Percentiles rank a stretch among this genome's conserved stretches.
These are phyloP conservation scores for Gnomoniopsis sp. DNA, from an alignment of 2,329 filamentous ascomycete genomes.

Conservation along the genomic window DNA sequence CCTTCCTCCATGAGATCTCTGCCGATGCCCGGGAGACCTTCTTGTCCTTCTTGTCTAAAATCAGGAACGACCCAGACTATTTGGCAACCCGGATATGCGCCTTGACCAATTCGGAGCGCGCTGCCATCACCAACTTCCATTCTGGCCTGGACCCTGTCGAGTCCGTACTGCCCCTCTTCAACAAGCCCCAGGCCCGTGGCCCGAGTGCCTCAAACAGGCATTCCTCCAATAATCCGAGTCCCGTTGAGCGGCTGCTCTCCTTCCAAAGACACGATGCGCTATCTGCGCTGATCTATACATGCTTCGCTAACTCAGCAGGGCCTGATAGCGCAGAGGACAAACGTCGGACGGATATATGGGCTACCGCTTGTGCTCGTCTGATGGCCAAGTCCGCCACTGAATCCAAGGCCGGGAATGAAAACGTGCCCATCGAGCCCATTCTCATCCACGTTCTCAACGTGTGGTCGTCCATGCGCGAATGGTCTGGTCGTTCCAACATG, in stretches of 20 bases:
- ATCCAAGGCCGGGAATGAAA: constrained; percentile 60
- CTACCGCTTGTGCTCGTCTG: constrained; percentile 78
- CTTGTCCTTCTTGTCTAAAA: constrained; percentile 73
- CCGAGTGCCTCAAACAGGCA: constrained; percentile 25
- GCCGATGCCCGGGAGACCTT: constrained; percentile 71
- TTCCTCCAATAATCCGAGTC: constrained; percentile 42
- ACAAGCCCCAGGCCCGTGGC: constrained; percentile 43
- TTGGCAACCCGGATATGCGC: constrained; percentile 77
- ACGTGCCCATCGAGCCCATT: constrained; percentile 60
- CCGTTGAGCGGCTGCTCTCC: constrained; percentile 79
- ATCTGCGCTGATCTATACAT: constrained; percentile 80
- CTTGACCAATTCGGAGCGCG: constrained; percentile 72
- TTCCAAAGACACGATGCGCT: constrained; percentile 88
- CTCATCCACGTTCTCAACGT: constrained; percentile 81
- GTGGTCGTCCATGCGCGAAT: constrained; percentile 83
- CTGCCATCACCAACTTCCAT: constrained; percentile 73
- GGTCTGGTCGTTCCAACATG: constrained; percentile 85
- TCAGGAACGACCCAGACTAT: constrained; percentile 85
- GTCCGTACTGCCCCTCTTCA: constrained; percentile 73
- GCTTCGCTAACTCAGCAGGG: constrained; percentile 82
- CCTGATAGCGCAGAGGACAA: constrained; percentile 79
- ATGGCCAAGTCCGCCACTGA: constrained; percentile 74
- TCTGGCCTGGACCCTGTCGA: constrained; percentile 78
- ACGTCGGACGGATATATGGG: constrained; percentile 81
- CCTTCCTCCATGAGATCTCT: constrained; percentile 72